Conservation (phyloP, 2,329 filamentous ascomycete genomes). For the Esteya vermicola region DNA sequence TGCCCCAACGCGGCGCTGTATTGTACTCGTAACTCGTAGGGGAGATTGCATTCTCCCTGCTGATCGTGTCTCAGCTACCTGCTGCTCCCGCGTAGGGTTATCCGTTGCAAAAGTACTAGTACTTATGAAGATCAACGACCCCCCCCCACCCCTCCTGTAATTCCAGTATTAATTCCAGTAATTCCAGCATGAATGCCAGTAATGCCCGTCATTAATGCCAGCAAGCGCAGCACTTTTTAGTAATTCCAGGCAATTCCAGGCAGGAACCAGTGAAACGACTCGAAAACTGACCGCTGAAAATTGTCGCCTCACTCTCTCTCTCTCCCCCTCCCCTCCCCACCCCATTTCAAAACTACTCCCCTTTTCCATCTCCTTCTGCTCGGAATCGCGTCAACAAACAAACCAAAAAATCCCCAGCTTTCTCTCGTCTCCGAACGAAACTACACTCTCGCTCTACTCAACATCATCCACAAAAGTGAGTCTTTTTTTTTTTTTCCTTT, state of each 20-base stretch:
- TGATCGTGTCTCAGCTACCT: too few species aligned
- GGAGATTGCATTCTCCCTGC: too few species aligned
- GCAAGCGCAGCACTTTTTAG: too few species aligned
- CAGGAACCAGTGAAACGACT: slow-evolving; percentile 3
- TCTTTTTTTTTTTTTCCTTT: neutral
- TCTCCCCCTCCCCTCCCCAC: neutral
- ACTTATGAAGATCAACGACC: neutral
- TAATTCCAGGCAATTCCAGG: neutral
- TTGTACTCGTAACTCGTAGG: too few species aligned
- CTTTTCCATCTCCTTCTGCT: slow-evolving; percentile 3
- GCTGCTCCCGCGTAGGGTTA: too few species aligned
- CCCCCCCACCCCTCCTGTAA: too few species aligned
- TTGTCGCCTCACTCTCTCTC: slow-evolving; percentile 2
- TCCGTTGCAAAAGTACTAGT: neutral
- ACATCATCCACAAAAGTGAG: neutral
- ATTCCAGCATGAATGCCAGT: too few species aligned
- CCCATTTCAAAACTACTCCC: slow-evolving; percentile 3
- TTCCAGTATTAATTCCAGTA: too few species aligned
- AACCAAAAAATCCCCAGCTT: slow-evolving; percentile 1
- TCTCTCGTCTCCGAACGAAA: neutral
- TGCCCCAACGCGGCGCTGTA: too few species aligned
- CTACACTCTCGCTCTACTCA: neutral
- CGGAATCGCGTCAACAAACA: slow-evolving; percentile 1
- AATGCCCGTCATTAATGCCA: too few species aligned
- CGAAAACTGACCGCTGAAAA: slow-evolving; percentile 3